These are phyloP conservation scores for Leptosphaerulina australis DNA, from an alignment of 2,329 filamentous ascomycete genomes.

Conservation along the genomic window DNA sequence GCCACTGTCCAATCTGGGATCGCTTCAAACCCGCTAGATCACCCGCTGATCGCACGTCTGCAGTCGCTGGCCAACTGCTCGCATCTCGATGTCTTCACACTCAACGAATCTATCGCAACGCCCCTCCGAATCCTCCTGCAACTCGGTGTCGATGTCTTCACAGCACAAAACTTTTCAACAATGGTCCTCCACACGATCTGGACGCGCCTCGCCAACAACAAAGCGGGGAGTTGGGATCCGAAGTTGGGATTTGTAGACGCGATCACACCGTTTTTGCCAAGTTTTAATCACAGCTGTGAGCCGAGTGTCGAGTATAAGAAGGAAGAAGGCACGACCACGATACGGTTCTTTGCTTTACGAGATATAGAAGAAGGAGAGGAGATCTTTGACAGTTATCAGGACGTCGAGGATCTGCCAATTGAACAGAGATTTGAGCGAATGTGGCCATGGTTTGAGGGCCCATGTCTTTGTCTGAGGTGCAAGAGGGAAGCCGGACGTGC, in stretches of 20 bases:
- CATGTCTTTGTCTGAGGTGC: slow-evolving; percentile 20
- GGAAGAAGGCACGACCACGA: slow-evolving; percentile 17
- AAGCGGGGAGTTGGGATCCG: slow-evolving; percentile 32
- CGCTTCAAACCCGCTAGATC: slow-evolving; percentile 25
- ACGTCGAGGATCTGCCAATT: slow-evolving; percentile 7
- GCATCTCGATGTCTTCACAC: slow-evolving; percentile 39
- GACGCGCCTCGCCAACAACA: slow-evolving; percentile 44
- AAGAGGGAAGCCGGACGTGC: neutral
- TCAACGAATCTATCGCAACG: slow-evolving; percentile 32
- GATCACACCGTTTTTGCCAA: slow-evolving; percentile 36
- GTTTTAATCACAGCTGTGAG: slow-evolving; percentile 45
- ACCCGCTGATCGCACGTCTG: slow-evolving; percentile 35
- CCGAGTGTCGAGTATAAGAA: slow-evolving; percentile 33
- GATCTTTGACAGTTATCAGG: slow-evolving; percentile 23
- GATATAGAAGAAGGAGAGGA: slow-evolving; percentile 13
- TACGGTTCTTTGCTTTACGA: slow-evolving; percentile 21
- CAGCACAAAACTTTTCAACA: slow-evolving; percentile 31
- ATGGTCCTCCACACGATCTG: slow-evolving; percentile 42
- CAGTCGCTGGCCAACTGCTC: slow-evolving; percentile 34
- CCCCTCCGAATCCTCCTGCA: slow-evolving; percentile 38
- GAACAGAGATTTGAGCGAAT: slow-evolving; percentile 12
- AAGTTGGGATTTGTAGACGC: slow-evolving; percentile 35
- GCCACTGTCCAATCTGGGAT: slow-evolving; percentile 29
- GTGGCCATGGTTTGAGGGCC: slow-evolving; percentile 26
- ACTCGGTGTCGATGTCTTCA: slow-evolving; percentile 33